A percentile compares a stretch with the other conserved stretches of the same genome.
These are phyloP conservation scores for Cenococcum geophilum DNA, from an alignment of 495 filamentous ascomycete species.

Conservation along the genomic window DNA sequence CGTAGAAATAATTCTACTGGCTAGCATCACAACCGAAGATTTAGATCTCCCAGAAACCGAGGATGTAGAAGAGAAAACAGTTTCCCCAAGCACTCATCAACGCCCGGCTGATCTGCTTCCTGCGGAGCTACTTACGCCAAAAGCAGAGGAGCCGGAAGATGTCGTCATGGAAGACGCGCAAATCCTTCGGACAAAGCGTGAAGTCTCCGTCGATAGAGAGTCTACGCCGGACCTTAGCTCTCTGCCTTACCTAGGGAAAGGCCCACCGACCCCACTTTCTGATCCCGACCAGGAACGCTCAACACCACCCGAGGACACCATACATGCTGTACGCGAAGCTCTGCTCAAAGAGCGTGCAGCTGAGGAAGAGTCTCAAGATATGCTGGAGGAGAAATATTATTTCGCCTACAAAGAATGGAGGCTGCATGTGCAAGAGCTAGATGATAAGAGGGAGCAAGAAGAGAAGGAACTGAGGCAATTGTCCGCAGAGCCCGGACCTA, in stretches of 20 bases:
- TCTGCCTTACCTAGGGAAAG: slow-evolving; percentile 37
- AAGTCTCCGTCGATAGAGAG: slow-evolving; percentile 17
- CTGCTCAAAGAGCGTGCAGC: slow-evolving; percentile 4
- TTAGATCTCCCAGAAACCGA: slow-evolving; percentile 2
- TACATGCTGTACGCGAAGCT: slow-evolving; percentile 16
- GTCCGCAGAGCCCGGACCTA: slow-evolving; percentile 37
- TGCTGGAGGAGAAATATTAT: slow-evolving; percentile 42
- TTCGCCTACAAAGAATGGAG: slow-evolving; percentile 47
- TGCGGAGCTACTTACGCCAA: slow-evolving; percentile 25
- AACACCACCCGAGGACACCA: slow-evolving; percentile 20
- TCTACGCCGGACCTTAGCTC: slow-evolving; percentile 30
- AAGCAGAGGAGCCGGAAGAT: slow-evolving; percentile 27
- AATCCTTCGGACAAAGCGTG: slow-evolving; percentile 8
- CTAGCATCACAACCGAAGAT: slow-evolving; percentile 14
- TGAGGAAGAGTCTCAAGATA: slow-evolving; percentile 23
- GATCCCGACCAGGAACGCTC: slow-evolving; percentile 29
- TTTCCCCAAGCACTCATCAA: neutral
- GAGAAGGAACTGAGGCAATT: slow-evolving; percentile 46
- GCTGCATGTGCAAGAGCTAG: slow-evolving; percentile 49
- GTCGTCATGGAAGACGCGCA: slow-evolving; percentile 22
- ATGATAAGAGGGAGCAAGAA: slow-evolving; percentile 47
- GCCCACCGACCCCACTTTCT: slow-evolving; percentile 33
- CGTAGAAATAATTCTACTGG: slow-evolving; percentile 29
- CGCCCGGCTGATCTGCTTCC: neutral
- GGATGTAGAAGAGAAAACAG: neutral